Evolutionary conservation across 2,329 filamentous ascomycete genomes (phyloP).

Genomic region (Sporothrix dimorphospora): DNA sequence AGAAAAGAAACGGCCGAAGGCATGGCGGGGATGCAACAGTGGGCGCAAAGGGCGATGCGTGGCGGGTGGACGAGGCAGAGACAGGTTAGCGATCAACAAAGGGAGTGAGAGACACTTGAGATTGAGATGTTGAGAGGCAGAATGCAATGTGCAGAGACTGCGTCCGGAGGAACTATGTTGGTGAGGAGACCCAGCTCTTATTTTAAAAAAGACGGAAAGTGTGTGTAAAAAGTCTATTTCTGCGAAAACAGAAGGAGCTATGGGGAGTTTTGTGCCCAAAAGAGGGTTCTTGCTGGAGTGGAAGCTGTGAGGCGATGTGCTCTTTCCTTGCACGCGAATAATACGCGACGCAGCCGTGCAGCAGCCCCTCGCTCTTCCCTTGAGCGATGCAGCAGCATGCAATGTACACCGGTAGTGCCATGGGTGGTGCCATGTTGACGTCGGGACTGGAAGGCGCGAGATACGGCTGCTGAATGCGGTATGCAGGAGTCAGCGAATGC

Average conservation of each 20-base stretch:
- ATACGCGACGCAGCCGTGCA: neutral
- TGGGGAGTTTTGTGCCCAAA: neutral
- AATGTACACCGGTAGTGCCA: neutral
- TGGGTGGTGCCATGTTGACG: neutral
- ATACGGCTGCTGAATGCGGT: too few species aligned
- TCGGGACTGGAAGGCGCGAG: neutral
- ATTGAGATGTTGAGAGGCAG: slow-evolving; percentile 11
- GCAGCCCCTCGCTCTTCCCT: neutral
- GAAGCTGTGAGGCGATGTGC: neutral
- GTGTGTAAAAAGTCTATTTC: neutral
- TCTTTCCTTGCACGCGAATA: neutral
- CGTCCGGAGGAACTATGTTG: neutral
- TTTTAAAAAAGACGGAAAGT: slow-evolving; percentile 12
- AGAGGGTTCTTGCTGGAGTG: neutral
- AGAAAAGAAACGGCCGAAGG: slow-evolving; percentile 5
- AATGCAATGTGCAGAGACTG: neutral
- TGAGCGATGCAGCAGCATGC: neutral
- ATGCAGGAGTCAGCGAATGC: neutral
- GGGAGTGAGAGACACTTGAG: slow-evolving; percentile 12
- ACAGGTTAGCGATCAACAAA: slow-evolving; percentile 1
- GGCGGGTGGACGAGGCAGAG: neutral
- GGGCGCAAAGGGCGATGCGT: slow-evolving; percentile 3
- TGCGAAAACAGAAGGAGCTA: slow-evolving; percentile 7
- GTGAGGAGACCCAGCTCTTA: neutral
- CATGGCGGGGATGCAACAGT: slow-evolving; percentile 1